Base-by-base conservation (phyloP, 1,139 yeast species). In the Taphrina wiesneri region DNA sequence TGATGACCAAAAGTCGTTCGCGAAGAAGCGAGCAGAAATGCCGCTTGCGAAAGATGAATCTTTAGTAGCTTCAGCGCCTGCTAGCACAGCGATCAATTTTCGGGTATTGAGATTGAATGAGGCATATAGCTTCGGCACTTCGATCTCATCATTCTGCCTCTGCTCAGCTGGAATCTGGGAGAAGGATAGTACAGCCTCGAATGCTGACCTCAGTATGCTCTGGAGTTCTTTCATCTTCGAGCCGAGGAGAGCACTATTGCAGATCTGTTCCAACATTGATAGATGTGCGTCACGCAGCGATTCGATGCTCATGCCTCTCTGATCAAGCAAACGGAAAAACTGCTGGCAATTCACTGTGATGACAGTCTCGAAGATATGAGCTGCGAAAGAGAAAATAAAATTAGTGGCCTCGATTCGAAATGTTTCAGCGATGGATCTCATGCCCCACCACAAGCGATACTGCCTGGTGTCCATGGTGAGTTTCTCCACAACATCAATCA, bases 361-460 rank as follows among this genome's bases (percentile, higher is more conserved):
- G 32, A 60, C 64, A 2, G 51, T 52, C 28, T 60, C 57, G 43
- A 43, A 60, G 49, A 52, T 49, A 32, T 60, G 49, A 11, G 28
- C 28, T 28, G 57, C 41, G 17, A 60, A 53, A 23, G 54, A 25
- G 11, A 19, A n/a, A 15, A 60, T 32, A 26, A 60, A 60, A 43
- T 53, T 25, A 9, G 56, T 17, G 1, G 64, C 64, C 23, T 60
- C 57, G 7, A 60, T 41, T 17, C 64, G 49, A 28, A 60, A 60
- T 19, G 47, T 41, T 21, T 49, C 25, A 7, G 64, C 25, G 9
- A 26, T 26, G 15, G 41, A 21, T 17, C 47, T 43, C 25, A 26
- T 15, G 36, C 46, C 32, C 13, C 56, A 43, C 63, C 47, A 21
- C n/a, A 25, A 36, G n/a, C 57, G 36, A 32, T 39, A 45, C 19